phyloP scores from a whole-genome alignment of 2,329 filamentous ascomycete species.

The Trichoderma endophyticum region DNA sequence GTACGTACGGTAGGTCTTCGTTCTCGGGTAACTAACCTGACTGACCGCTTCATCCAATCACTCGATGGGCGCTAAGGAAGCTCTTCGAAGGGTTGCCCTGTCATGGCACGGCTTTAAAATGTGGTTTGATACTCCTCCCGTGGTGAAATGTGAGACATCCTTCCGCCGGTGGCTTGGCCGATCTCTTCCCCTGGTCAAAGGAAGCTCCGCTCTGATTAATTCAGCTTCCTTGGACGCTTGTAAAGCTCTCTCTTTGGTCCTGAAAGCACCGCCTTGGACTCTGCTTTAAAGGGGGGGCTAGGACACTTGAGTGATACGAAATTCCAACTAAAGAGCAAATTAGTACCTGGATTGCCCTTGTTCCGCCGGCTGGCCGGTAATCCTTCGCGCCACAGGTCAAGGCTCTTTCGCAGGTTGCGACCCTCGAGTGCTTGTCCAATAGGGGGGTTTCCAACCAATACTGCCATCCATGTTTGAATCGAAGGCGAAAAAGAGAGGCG shows the following conservation, averaged over 20 bases:
- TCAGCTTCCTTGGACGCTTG: neutral
- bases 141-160: conserved; percentile 12
- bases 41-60: neutral
- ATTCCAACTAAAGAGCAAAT: neutral
- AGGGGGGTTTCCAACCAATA: neutral
- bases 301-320: neutral
- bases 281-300: neutral
- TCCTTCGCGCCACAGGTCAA: neutral
- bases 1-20: neutral
- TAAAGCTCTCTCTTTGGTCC: neutral
- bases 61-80: neutral
- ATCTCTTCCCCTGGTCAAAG: neutral
- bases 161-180: conserved; percentile 7
- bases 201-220: neutral
- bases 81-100: neutral
- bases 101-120: neutral
- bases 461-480: neutral
- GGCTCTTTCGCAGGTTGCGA: neutral
- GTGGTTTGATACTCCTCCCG: neutral
- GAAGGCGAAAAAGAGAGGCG: neutral
- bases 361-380: neutral
- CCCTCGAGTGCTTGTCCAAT: neutral
- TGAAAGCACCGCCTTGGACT: neutral
- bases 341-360: neutral
- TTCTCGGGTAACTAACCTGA: neutral